phyloP scores from a whole-genome alignment of 2,329 filamentous ascomycete species.

The Phaeosphaeriaceae sp. region DNA sequence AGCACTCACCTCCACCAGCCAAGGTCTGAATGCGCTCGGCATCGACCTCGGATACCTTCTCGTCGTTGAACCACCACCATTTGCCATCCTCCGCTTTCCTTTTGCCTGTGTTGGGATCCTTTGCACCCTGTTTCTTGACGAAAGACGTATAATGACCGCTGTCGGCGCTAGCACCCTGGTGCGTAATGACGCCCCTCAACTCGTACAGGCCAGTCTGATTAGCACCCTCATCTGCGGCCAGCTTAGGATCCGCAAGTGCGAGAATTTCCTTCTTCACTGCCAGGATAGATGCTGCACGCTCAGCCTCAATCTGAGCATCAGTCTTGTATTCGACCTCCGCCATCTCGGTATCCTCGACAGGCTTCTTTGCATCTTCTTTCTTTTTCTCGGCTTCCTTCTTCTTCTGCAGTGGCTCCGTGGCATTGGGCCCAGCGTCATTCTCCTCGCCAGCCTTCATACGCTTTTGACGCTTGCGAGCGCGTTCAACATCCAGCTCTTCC shows the following conservation, averaged over 20 bases:
- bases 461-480: conserved; percentile 91
- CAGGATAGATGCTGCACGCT: conserved; percentile 76
- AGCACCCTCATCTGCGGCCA: conserved; percentile 78
- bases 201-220: conserved; percentile 97
- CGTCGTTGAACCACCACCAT: conserved; percentile 99
- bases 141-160: conserved; percentile 98
- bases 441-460: conserved; percentile 64
- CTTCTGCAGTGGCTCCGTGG: conserved; percentile 58
- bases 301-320: conserved; percentile 88
- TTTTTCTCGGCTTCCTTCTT: conserved; percentile 56
- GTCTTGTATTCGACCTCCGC: conserved; percentile 81
- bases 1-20: conserved; percentile 76
- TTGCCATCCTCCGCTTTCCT: conserved; percentile 83
- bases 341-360: conserved; percentile 70
- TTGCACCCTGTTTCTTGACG: conserved; percentile 83
- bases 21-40: conserved; percentile 89
- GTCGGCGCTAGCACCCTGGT: conserved; percentile 95
- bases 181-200: conserved; percentile 89
- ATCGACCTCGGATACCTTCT: conserved; percentile 92
- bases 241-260: conserved; percentile 74
- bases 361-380: conserved; percentile 60
- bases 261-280: conserved; percentile 88
- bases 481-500: conserved; percentile 91
- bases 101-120: conserved; percentile 79
- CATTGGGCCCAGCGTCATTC: conserved; percentile 52